phyloP scores from a whole-genome alignment of 2,329 filamentous ascomycete genomes.

The Hypoxylon sp. region DNA sequence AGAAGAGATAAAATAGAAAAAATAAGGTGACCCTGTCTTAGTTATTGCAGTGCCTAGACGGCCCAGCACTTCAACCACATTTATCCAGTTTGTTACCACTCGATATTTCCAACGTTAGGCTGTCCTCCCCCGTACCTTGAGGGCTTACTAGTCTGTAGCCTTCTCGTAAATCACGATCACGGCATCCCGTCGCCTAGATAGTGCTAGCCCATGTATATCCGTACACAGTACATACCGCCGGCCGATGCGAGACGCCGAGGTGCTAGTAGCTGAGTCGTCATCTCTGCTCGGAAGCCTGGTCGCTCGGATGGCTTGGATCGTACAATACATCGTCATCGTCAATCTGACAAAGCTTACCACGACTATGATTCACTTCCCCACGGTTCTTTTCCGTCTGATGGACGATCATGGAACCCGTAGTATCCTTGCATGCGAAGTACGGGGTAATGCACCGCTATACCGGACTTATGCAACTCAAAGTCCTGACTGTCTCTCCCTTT shows the following conservation, averaged over 20 bases:
- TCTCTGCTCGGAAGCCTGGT: conserved; percentile 1
- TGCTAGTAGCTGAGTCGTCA: conserved; percentile 12
- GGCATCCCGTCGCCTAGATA: conserved; percentile 21
- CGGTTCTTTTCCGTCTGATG: conserved; percentile 1
- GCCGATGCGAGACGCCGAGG: conserved; percentile 9
- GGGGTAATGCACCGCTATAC: conserved; percentile 14
- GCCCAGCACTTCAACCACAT: conserved; percentile 26
- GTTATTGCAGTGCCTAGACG: conserved; percentile 27
- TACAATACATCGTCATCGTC: conserved; percentile 15
- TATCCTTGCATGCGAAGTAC: conserved; percentile 9
- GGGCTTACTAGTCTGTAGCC: conserved; percentile 31
- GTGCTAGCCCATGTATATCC: conserved; percentile 5
- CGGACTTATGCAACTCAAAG: conserved; percentile 29
- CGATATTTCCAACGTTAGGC: conserved; percentile 20
- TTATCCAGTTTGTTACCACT: conserved; percentile 31
- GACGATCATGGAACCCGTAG: conserved; percentile 5
- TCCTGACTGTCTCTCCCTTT: conserved; percentile 21
- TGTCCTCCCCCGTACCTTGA: conserved; percentile 16
- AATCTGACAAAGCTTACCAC: conserved; percentile 36
- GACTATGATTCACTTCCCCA: conserved; percentile 11
- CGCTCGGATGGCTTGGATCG: conserved; percentile 5
- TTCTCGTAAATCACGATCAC: conserved; percentile 29
- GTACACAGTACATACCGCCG: conserved; percentile 19
- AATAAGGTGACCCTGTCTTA: conserved; percentile 1
- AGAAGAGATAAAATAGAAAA: neutral